These are phyloP conservation scores for Salix udensis DNA, from an alignment of 345 rosid species.

Conservation along the genomic window DNA sequence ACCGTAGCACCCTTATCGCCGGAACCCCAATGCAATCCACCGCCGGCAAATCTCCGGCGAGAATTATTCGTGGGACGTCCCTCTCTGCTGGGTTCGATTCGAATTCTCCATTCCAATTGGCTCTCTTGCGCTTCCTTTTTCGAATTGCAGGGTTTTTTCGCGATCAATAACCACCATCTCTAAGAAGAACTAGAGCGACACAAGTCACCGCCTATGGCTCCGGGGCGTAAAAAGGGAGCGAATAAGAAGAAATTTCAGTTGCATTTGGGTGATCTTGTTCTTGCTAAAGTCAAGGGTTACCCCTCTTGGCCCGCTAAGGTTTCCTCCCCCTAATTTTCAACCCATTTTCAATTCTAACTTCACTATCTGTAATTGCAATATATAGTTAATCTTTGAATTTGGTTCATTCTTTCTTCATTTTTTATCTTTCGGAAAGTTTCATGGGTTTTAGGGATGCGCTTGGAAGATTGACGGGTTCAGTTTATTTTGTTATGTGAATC, in stretches of 20 bases:
- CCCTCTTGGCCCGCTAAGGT: slow-evolving; percentile 99
- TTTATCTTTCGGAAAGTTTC: not conserved
- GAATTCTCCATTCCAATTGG: not conserved
- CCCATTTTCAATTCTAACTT: not conserved
- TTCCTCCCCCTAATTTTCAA: not conserved
- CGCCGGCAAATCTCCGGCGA: slow-evolving; percentile 25
- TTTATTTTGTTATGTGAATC: not conserved
- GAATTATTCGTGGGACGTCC: slow-evolving; percentile 1
- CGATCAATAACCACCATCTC: not conserved
- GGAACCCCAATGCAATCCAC: slow-evolving; percentile 21
- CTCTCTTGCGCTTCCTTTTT: not conserved
- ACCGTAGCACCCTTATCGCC: slow-evolving; percentile 19
- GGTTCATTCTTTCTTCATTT: not conserved
- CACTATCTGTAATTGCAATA: not conserved
- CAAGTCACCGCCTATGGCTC: slow-evolving; percentile 49
- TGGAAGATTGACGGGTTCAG: not conserved
- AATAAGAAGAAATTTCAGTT: slow-evolving; percentile 53
- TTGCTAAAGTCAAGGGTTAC: slow-evolving; percentile 94
- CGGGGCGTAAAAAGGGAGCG: slow-evolving; percentile 73
- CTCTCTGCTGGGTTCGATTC: slow-evolving; percentile 4
- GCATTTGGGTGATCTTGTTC: slow-evolving; percentile 91
- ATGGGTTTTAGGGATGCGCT: not conserved
- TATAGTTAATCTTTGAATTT: not conserved
- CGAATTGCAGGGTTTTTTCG: not conserved
- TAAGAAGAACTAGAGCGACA: not conserved